phyloP scores from a whole-genome alignment of 1,284 basidiomycete species.

The Cryptococcus sp. region DNA sequence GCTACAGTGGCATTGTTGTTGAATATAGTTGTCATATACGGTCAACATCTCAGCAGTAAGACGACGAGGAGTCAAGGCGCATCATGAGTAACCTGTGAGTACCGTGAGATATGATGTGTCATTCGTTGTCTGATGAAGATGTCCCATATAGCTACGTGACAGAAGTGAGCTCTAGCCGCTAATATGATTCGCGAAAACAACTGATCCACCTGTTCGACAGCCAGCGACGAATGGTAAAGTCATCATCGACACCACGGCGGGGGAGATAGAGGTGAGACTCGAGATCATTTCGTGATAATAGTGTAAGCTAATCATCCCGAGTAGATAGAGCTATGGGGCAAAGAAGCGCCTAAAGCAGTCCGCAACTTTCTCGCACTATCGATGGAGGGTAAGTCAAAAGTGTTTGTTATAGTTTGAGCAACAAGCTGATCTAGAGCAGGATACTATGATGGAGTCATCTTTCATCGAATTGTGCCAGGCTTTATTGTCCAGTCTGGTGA shows the following conservation, averaged over 20 bases:
- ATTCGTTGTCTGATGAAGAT: not conserved
- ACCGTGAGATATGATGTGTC: too few relatives aligned
- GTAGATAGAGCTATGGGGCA: slow-evolving; percentile 87
- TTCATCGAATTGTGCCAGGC: slow-evolving; percentile 77
- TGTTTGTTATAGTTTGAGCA: not conserved
- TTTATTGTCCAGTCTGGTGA: slow-evolving; percentile 97
- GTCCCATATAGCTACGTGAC: slow-evolving; percentile 40
- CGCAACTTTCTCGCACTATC: slow-evolving; percentile 87
- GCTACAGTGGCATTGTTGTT: too few relatives aligned
- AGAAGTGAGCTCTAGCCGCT: slow-evolving; percentile 30
- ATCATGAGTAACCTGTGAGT: slow-evolving; percentile 45
- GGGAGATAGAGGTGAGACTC: slow-evolving; percentile 70
- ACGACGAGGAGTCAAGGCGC: not conserved
- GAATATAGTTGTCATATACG: too few relatives aligned
- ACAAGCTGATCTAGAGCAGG: slow-evolving; percentile 57
- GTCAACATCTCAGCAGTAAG: too few relatives aligned
- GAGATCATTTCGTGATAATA: not conserved
- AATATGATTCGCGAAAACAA: not conserved
- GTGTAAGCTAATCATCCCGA: not conserved
- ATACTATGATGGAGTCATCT: slow-evolving; percentile 93
- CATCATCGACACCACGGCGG: slow-evolving; percentile 83
- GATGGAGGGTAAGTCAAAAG: slow-evolving; percentile 72
- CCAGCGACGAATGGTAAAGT: slow-evolving; percentile 76
- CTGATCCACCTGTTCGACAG: slow-evolving; percentile 18
- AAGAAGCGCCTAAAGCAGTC: slow-evolving; percentile 91